Evolutionary conservation across 2,329 filamentous ascomycete genomes (phyloP), one percentile per base, ranked within the genome.

Genomic region (Hypoxylon sp.): DNA sequence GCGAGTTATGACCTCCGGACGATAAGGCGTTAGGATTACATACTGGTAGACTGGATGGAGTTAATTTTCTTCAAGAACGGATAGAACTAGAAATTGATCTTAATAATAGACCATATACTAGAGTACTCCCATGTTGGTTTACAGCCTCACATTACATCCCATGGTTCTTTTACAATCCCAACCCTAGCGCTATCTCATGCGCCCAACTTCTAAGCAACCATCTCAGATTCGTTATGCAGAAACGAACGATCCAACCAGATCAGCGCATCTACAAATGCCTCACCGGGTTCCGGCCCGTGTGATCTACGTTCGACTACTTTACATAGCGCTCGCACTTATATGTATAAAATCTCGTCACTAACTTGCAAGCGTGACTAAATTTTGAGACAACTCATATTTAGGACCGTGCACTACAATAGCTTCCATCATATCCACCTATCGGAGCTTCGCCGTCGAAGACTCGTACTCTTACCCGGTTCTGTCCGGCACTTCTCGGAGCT

Each of bases 401-500:
- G 48, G 63, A n/a, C 59, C 64, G 55, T 63, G 60, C 59, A 41
- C 51, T 6, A 36, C 13, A 25, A 28, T 14, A 45, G 41, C 34
- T 63, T 32, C 41, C 21, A 55, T 21, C 17, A 5, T 46, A 19
- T 21, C 34, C 56, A 55, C 67, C 64, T 69, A 67, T 69, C 64
- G 64, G 64, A 60, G 60, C 14, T 13, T 60, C 45, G 53, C 56
- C 67, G 60, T 51, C 45, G 32, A 48, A 32, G 25, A 60, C n/a
- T 28, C 25, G 41, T 51, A 14, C 6, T 19, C 48, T 19, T 52
- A 55, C 63, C 60, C 67, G 67, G 67, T 63, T 61, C 58, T 61
- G 41, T 49, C 67, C 59, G 67, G 57, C 25, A 25, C 28, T 14
- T 48, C 52, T 43, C 50, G 60, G 53, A 32, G 60, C 67, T 65